phyloP scores from a whole-genome alignment of 768 basidiomycete species.

The Hypholoma sublateritium region DNA sequence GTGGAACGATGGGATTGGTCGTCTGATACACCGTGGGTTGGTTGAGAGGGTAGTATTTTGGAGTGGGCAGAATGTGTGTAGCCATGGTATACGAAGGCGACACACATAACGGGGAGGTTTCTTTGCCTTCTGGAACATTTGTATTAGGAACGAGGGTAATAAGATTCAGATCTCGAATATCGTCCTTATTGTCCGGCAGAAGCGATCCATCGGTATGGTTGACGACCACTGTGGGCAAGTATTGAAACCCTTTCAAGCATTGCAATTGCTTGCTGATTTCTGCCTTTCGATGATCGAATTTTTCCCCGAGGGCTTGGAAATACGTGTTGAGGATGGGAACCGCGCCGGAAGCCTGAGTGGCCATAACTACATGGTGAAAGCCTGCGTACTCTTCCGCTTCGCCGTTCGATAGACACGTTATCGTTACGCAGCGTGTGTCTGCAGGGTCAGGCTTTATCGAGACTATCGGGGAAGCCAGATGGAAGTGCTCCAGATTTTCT shows the following conservation, averaged over 20 bases:
- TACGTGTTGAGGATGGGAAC: constrained; percentile 51
- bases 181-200: constrained; percentile 47
- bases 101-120: constrained; percentile 26
- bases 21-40: constrained; percentile 59
- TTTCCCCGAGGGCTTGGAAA: constrained; percentile 33
- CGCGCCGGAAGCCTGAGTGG: constrained; percentile 73
- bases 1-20: constrained; percentile 67
- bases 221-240: constrained; percentile 57
- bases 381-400: constrained; percentile 33
- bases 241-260: constrained; percentile 54
- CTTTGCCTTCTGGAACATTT: background rate
- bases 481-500: constrained; percentile 44
- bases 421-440: constrained; percentile 31
- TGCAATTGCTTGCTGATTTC: constrained; percentile 39
- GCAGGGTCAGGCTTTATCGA: constrained; percentile 39
- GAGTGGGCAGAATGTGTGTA: constrained; percentile 57
- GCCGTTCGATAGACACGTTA: constrained; percentile 35
- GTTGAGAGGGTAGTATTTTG: constrained; percentile 30
- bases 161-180: constrained; percentile 69
- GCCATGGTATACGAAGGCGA: constrained; percentile 62
- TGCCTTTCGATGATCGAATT: constrained; percentile 24
- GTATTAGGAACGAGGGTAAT: constrained; percentile 11
- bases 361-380: constrained; percentile 70
- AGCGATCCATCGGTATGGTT: constrained; percentile 68
- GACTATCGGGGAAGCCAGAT: constrained; percentile 52